Evolutionary conservation across 495 filamentous ascomycete species (phyloP).

Genomic region (Aspergillus kassunensis): DNA sequence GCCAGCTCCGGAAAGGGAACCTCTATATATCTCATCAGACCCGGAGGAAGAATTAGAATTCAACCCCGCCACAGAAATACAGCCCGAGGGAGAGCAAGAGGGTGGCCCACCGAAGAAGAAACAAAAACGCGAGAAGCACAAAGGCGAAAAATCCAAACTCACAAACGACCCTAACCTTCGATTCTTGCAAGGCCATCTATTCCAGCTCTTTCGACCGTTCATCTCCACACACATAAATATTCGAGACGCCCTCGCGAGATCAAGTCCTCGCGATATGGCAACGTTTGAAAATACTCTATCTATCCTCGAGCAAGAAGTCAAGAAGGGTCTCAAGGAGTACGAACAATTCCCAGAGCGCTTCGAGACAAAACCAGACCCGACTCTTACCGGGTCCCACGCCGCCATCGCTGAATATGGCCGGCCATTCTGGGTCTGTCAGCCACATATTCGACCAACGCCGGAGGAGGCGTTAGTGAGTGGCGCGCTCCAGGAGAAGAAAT

Average conservation of each 20-base stretch:
- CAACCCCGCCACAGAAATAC: constrained; percentile 12
- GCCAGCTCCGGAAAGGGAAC: constrained; percentile 57
- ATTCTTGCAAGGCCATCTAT: constrained; percentile 81
- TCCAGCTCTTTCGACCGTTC: constrained; percentile 82
- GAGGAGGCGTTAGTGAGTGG: constrained; percentile 85
- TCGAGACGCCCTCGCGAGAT: constrained; percentile 70
- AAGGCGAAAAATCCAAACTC: constrained; percentile 47
- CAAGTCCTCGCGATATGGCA: constrained; percentile 58
- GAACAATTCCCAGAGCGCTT: constrained; percentile 56
- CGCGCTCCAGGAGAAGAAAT: constrained; percentile 63
- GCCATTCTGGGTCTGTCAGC: constrained; percentile 93
- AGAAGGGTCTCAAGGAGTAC: constrained; percentile 70
- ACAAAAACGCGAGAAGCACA: constrained; percentile 52
- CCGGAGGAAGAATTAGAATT: constrained; percentile 32
- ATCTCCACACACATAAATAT: constrained; percentile 73
- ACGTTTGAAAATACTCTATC: constrained; percentile 68
- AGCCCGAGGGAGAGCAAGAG: constrained; percentile 32
- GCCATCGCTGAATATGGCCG: constrained; percentile 66
- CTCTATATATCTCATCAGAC: constrained; percentile 72
- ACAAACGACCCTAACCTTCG: constrained; percentile 59
- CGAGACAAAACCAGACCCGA: constrained; percentile 32
- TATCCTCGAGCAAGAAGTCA: constrained; percentile 66
- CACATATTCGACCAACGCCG: constrained; percentile 81
- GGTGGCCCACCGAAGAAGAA: constrained; percentile 56
- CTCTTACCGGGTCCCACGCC: constrained; percentile 54